A percentile compares a stretch with the other conserved stretches of the same genome.
Conservation (phyloP, 129 eudicot genomes). For the Chrysanthemum makinoi region DNA sequence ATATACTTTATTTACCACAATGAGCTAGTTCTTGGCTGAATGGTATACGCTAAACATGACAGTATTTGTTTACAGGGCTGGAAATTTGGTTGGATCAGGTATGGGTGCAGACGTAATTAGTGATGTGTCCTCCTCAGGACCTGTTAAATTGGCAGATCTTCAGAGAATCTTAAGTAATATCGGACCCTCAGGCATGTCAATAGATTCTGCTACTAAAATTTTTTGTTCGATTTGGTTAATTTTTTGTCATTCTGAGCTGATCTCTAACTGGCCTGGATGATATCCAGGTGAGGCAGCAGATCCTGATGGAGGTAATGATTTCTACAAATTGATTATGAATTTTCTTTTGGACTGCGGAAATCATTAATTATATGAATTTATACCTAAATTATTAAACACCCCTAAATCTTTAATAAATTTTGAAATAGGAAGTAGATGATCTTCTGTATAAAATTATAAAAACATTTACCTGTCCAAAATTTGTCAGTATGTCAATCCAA, state of each 20-base stretch:
- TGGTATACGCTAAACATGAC: neutral
- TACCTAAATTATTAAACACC: no score
- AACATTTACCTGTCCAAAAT: no score
- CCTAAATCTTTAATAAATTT: no score
- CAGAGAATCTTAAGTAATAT: constrained; percentile 87
- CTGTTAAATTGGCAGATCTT: constrained; percentile 85
- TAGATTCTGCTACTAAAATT: neutral
- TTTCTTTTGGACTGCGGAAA: no score
- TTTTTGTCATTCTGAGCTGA: constrained; percentile 17
- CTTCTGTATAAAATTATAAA: no score
- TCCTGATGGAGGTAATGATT: constrained; percentile 76
- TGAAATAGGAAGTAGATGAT: no score
- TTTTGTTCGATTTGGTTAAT: neutral
- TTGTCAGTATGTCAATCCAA: no score
- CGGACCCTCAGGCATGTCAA: constrained; percentile 61
- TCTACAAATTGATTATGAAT: no score
- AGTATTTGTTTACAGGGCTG: constrained; percentile 53
- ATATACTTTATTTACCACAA: neutral
- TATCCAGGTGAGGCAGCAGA: constrained; percentile 51
- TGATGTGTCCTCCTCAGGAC: constrained; percentile 92
- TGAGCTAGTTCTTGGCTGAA: neutral
- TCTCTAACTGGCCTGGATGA: neutral
- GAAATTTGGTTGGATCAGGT: constrained; percentile 80
- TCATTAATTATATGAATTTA: no score
- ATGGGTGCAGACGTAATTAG: constrained; percentile 75